Evolutionary conservation across 2,329 filamentous ascomycete species (phyloP).

Genomic region (Hymenoscyphus fructigenus): DNA sequence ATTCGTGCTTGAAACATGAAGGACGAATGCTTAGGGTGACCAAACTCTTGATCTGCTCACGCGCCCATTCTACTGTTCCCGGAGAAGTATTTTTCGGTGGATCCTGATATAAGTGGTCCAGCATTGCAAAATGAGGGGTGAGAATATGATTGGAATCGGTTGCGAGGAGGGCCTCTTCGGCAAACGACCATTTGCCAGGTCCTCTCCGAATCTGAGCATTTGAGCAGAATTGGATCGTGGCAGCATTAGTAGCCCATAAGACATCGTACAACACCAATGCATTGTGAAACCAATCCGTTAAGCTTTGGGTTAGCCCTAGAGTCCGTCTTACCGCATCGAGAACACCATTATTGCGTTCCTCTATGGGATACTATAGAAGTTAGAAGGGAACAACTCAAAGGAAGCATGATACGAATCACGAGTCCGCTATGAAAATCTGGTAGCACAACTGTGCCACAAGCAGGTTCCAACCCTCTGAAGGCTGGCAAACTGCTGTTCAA

Average conservation of each 20-base stretch:
- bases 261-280: conserved; percentile 16
- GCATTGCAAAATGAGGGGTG: conserved; percentile 11
- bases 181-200: not conserved
- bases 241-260: conserved; percentile 10
- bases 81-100: not conserved
- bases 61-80: conserved; percentile 12
- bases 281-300: conserved; percentile 15
- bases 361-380: not conserved
- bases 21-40: conserved; percentile 6
- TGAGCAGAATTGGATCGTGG: conserved; percentile 14
- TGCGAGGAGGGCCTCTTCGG: not conserved
- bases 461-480: conserved; percentile 8
- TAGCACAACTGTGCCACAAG: conserved; percentile 14
- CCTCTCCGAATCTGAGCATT: conserved; percentile 8
- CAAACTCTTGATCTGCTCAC: conserved; percentile 14
- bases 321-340: conserved; percentile 7
- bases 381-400: not conserved
- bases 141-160: conserved; percentile 5
- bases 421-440: conserved; percentile 7
- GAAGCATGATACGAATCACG: not conserved
- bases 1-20: conserved; percentile 11
- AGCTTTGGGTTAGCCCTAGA: conserved; percentile 8
- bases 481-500: not conserved
- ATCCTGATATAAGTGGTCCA: conserved; percentile 14
- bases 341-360: conserved; percentile 2